Evolutionary conservation across 2,329 filamentous ascomycete species (phyloP), one percentile per base, ranked within the genome.

Genomic region (Biscogniauxia mediterranea): DNA sequence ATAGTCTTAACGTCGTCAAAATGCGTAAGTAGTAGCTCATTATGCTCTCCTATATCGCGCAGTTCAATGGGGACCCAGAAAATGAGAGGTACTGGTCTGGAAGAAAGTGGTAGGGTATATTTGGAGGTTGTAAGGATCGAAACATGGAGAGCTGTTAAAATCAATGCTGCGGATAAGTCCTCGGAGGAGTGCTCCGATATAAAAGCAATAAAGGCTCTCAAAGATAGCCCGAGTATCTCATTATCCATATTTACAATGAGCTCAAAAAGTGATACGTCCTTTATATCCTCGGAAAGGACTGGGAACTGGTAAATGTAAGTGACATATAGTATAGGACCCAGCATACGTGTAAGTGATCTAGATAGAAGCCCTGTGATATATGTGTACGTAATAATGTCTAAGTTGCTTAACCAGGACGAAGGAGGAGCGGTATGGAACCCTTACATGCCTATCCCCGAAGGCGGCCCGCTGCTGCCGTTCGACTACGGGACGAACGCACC

Each of bases 141-240:
- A 17, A 52, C n/a, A 32, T 62, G 49, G 54, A 54, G 56, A 42
- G 60, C 56, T 13, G 4, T 59, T 3, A 52, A 59, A 50, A 46
- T 56, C 21, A 38, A 53, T 6, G 46, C 54, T 2, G 32, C 60
- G 1, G 28, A 28, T 5, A 25, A 56, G 8, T 59, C 60, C n/a
- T 38, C 53, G 1, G 21, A 52, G 19, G 50, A 56, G 8, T 32
- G 25, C 17, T 26, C 25, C 6, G 56, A 62, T n/a, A n/a, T 56
- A 13, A 20, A 32, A 46, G 38, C 38, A n/a, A 46, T 46, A n/a
- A 46, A n/a, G 38, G 38, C 38, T 11, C 17, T 46, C 38, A 46
- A 46, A 46, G 38, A 6, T n/a, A n/a, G 5, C 15, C 38, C 38
- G 15, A 46, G 38, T 46, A 46, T 46, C 7, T 32, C 38, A 46